Evolutionary conservation across 805 yeast species (phyloP).

Genomic region (Lipomyces kockii): DNA sequence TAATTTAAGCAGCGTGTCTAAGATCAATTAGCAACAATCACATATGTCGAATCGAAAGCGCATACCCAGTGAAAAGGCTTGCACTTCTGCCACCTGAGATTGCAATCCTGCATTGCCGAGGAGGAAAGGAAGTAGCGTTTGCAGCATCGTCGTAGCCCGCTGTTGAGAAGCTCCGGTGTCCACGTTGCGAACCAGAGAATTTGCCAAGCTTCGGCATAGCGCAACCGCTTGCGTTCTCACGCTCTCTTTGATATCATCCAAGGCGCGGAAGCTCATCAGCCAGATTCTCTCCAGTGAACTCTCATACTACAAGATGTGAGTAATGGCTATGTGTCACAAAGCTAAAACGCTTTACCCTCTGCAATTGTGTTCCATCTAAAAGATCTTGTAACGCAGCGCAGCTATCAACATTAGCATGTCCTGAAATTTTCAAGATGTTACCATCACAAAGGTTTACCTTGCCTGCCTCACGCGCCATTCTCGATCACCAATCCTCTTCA

Average conservation of each 20-base stretch:
- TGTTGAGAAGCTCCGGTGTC: constrained; percentile 50
- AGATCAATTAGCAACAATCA: background rate
- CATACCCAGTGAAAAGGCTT: constrained; percentile 63
- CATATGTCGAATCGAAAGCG: constrained; percentile 31
- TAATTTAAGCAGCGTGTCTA: constrained; percentile 65
- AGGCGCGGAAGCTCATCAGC: constrained; percentile 82
- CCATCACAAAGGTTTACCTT: background rate
- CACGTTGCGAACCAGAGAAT: constrained; percentile 59
- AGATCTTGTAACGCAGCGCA: constrained; percentile 52
- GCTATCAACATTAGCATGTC: constrained; percentile 9
- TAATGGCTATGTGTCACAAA: background rate
- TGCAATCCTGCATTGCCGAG: constrained; percentile 77
- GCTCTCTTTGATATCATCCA: constrained; percentile 95
- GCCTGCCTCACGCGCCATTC: constrained; percentile 97
- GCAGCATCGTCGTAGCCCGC: constrained; percentile 55
- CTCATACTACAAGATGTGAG: constrained; percentile 41
- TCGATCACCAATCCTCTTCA: constrained; percentile 70
- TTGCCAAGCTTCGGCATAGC: constrained; percentile 68
- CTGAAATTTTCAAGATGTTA: constrained; percentile 51
- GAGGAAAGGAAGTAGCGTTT: constrained; percentile 73
- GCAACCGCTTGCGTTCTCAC: constrained; percentile 80
- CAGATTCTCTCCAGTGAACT: constrained; percentile 68
- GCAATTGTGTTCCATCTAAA: constrained; percentile 64
- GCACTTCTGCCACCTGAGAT: constrained; percentile 85
- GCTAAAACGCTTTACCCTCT: constrained; percentile 45